Conservation (phyloP, 148 eudicot genomes). For the Camellia lanceoleosa region DNA sequence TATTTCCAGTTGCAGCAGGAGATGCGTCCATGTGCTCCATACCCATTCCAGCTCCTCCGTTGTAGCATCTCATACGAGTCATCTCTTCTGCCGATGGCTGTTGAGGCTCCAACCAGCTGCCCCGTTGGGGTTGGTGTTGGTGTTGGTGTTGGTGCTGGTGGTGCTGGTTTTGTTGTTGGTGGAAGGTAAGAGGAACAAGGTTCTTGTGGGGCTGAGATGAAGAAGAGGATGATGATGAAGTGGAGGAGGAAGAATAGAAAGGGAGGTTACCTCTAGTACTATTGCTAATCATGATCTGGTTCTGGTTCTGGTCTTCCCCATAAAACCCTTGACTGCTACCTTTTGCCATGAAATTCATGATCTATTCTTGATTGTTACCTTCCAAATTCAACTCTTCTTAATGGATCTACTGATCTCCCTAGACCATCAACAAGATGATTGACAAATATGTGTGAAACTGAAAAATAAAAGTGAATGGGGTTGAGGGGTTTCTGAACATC, state of each 20-base stretch:
- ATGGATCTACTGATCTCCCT: not conserved
- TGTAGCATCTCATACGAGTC: not conserved
- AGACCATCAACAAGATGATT: not conserved
- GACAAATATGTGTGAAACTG: too few species aligned
- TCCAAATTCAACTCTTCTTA: not conserved
- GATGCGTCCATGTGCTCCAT: conserved; percentile 9
- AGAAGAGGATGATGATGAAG: conserved; percentile 12
- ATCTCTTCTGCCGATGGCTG: conserved; percentile 2
- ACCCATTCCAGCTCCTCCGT: not conserved
- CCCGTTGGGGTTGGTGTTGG: not conserved
- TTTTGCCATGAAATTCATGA: conserved; percentile 25
- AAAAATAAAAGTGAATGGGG: not conserved
- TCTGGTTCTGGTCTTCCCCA: conserved; percentile 12
- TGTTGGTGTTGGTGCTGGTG: not conserved
- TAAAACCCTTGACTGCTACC: conserved; percentile 20
- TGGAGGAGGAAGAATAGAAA: not conserved
- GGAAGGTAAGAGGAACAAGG: conserved; percentile 4
- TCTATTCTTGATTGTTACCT: not conserved
- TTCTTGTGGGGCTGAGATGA: conserved; percentile 9
- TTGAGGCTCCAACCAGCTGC: not conserved
- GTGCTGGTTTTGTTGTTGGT: conserved; percentile 3
- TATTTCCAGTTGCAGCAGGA: not conserved
- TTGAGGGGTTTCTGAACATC: not conserved
- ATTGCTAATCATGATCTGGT: not conserved
- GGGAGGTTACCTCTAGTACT: conserved; percentile 9